Percentiles rank a stretch among this genome's conserved stretches.
Evolutionary conservation across 129 eudicot genomes (phyloP).

Genomic region (Helichrysum umbraculigerum): DNA sequence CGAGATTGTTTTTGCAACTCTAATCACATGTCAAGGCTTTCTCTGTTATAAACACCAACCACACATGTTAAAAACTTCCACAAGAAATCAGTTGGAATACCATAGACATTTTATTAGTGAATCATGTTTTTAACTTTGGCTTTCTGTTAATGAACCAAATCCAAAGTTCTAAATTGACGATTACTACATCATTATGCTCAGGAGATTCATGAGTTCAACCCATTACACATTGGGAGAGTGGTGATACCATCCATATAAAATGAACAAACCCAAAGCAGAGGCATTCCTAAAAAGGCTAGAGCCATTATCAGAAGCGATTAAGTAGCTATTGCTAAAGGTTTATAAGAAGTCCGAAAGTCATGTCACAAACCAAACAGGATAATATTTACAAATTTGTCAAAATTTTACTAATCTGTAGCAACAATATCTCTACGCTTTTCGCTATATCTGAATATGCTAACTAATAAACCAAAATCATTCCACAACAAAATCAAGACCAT

Average conservation of each 20-base stretch:
- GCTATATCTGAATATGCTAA: too few relatives aligned
- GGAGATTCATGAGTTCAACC: too few relatives aligned
- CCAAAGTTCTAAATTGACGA: neutral
- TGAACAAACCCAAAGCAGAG: neutral
- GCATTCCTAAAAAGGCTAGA: neutral
- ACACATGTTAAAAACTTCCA: neutral
- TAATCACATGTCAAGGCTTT: too few relatives aligned
- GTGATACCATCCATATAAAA: neutral
- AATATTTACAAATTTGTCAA: neutral
- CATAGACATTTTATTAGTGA: neutral
- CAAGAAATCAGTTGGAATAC: neutral
- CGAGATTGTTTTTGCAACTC: neutral
- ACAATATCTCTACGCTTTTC: constrained; percentile 2
- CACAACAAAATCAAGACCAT: constrained; percentile 5
- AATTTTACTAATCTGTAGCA: neutral
- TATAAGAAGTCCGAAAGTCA: neutral
- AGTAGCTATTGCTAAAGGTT: neutral
- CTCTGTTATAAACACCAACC: too few relatives aligned
- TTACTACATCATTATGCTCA: too few relatives aligned
- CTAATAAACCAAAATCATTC: neutral
- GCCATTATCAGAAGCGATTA: neutral
- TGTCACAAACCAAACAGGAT: neutral
- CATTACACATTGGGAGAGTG: neutral
- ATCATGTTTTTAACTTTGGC: too few relatives aligned
- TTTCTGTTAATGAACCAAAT: neutral